Percentiles rank a stretch among this genome's conserved stretches.
These are phyloP conservation scores for sunflower (Helianthus annuus) DNA, from an alignment of 129 eudicot species.

Conservation along the genomic window DNA sequence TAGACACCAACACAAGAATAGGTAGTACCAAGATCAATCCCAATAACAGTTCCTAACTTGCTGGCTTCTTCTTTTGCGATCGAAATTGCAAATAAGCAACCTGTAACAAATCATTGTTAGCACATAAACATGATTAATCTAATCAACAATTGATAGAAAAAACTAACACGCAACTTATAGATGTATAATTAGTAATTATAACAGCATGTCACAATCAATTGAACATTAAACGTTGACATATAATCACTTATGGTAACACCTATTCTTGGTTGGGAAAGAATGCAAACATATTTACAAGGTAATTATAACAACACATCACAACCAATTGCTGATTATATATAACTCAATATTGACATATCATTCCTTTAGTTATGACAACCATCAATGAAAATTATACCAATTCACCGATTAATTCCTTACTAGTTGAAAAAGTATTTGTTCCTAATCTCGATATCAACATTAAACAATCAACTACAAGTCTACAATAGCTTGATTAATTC, in stretches of 20 bases:
- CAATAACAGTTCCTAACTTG: slow-evolving; percentile 74
- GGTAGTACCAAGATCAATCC: slow-evolving; percentile 85
- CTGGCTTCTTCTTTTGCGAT: slow-evolving; percentile 63
- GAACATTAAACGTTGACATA: not conserved
- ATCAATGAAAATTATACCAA: not conserved
- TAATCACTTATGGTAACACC: not conserved
- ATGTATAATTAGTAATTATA: not conserved
- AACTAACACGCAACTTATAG: not conserved
- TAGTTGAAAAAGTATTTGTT: not conserved
- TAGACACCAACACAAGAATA: slow-evolving; percentile 89
- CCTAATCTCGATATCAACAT: not conserved
- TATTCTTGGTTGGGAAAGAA: not conserved
- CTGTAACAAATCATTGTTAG: slow-evolving; percentile 34
- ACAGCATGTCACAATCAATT: not conserved
- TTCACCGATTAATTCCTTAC: not conserved
- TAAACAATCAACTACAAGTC: not conserved
- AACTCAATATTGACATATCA: too few species aligned
- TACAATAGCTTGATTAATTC: not conserved
- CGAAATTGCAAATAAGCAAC: slow-evolving; percentile 52
- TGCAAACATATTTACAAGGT: too few species aligned
- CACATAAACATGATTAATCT: not conserved
- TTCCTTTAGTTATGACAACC: too few species aligned
- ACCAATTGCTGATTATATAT: too few species aligned
- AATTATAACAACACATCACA: too few species aligned
- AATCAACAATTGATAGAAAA: not conserved